Conservation (phyloP, 1,284 basidiomycete genomes). For the Ustanciosporium gigantosporum region DNA sequence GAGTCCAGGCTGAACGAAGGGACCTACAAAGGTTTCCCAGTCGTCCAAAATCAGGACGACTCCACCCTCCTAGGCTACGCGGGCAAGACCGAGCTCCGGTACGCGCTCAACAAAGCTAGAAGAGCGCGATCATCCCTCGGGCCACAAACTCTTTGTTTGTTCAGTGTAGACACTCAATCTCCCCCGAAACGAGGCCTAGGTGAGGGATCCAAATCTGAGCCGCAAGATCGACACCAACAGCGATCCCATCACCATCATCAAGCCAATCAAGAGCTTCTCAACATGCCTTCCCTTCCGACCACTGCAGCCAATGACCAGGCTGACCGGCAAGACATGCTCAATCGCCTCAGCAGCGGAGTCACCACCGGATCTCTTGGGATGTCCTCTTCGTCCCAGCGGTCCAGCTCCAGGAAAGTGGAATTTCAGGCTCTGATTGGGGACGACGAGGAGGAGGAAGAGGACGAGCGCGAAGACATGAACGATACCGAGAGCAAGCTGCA, state of each 20-base stretch:
- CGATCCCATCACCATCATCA: too few relatives aligned
- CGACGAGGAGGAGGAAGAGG: slow-evolving; percentile 8
- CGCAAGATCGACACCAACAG: not conserved
- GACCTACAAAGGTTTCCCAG: slow-evolving; percentile 85
- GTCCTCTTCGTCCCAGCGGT: not conserved
- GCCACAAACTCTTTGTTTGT: slow-evolving; percentile 42
- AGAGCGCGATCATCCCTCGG: slow-evolving; percentile 28
- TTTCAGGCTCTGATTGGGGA: slow-evolving; percentile 27
- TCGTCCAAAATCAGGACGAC: slow-evolving; percentile 68
- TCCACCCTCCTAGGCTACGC: slow-evolving; percentile 82
- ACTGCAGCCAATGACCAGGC: slow-evolving; percentile 27
- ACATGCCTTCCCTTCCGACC: slow-evolving; percentile 16
- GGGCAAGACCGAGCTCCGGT: slow-evolving; percentile 79
- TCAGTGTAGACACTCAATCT: slow-evolving; percentile 31
- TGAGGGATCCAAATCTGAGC: not conserved
- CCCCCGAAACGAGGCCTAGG: too few relatives aligned
- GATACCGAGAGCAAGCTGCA: not conserved
- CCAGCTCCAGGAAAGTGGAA: slow-evolving; percentile 4
- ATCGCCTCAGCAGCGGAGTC: slow-evolving; percentile 7
- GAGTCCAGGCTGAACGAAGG: slow-evolving; percentile 58
- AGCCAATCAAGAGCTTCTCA: slow-evolving; percentile 17
- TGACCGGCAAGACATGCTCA: slow-evolving; percentile 24
- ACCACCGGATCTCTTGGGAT: not conserved
- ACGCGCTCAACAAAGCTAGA: slow-evolving; percentile 73
- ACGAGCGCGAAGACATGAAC: too few relatives aligned